Conservation (phyloP, 2,329 filamentous ascomycete species). For the Fusarium staphyleae region DNA sequence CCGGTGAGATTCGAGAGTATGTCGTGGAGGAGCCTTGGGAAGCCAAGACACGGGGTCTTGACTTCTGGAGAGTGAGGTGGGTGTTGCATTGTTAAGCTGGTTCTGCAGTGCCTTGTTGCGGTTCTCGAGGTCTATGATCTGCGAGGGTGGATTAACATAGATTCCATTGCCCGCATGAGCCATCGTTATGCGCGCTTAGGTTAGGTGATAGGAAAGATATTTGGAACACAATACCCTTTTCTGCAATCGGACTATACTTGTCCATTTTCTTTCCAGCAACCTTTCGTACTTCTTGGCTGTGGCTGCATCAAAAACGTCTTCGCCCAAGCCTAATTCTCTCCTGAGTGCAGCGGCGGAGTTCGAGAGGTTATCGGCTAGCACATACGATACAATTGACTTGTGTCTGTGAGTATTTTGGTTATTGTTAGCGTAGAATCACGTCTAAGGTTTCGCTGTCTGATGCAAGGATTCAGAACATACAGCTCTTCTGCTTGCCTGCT, state of each 20-base stretch:
- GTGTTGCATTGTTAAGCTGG: conserved; percentile 85
- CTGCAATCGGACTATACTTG: conserved; percentile 89
- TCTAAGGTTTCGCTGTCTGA: no score
- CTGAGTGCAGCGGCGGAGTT: conserved; percentile 75
- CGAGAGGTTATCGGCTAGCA: conserved; percentile 73
- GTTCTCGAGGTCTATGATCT: conserved; percentile 94
- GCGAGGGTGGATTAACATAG: conserved; percentile 2
- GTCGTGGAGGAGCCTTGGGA: conserved; percentile 79
- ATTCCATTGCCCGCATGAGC: no score
- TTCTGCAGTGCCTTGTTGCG: conserved; percentile 75
- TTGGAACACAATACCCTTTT: conserved; percentile 83
- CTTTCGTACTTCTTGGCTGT: conserved; percentile 95
- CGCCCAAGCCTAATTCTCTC: conserved; percentile 75
- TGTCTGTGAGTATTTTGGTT: no score
- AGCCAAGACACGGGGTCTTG: conserved; percentile 83
- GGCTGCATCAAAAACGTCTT: conserved; percentile 74
- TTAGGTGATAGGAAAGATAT: no score
- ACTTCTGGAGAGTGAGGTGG: conserved; percentile 70
- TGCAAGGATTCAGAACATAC: no score
- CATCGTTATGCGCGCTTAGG: no score
- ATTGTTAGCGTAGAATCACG: no score
- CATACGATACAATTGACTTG: conserved; percentile 95
- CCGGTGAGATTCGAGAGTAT: conserved; percentile 84
- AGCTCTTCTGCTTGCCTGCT: no score
- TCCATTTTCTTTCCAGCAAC: conserved; percentile 98